Percentiles rank a stretch among this genome's conserved stretches.
Conservation (phyloP, 2,329 filamentous ascomycete species). For the Aspergillus sergii region DNA sequence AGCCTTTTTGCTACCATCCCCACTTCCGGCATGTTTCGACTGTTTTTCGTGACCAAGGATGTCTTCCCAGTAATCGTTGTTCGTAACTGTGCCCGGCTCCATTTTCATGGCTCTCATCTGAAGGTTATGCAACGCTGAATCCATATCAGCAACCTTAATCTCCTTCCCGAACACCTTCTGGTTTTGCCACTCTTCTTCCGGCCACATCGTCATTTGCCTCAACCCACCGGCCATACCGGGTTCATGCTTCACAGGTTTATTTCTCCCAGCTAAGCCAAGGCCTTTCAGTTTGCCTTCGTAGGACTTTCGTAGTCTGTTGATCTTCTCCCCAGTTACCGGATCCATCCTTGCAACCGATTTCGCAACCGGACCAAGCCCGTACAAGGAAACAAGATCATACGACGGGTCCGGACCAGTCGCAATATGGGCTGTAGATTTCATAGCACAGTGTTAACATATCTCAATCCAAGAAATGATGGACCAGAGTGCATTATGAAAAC, state of each 20-base stretch:
- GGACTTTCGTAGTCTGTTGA: conserved; percentile 62
- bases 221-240: conserved; percentile 42
- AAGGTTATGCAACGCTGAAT: conserved; percentile 44
- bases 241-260: conserved; percentile 51
- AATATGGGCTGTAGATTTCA: conserved; percentile 45
- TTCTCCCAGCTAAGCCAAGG: conserved; percentile 50
- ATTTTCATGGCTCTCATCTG: conserved; percentile 51
- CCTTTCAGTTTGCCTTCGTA: conserved; percentile 56
- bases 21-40: conserved; percentile 35
- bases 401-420: conserved; percentile 58
- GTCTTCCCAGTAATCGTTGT: conserved; percentile 53
- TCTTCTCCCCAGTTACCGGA: conserved; percentile 65
- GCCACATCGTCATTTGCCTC: conserved; percentile 48
- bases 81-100: conserved; percentile 49
- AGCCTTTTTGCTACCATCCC: conserved; percentile 35
- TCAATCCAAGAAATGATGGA: conserved; percentile 32
- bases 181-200: conserved; percentile 55
- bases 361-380: conserved; percentile 58
- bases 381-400: conserved; percentile 62
- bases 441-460: conserved; percentile 46
- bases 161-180: conserved; percentile 52
- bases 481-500: conserved; percentile 29
- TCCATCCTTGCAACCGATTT: conserved; percentile 62
- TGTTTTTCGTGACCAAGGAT: conserved; percentile 52
- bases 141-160: conserved; percentile 46